A percentile compares a stretch with the other conserved stretches of the same genome.
These are phyloP conservation scores for Peribolospora kevripleyi DNA, from an alignment of 768 basidiomycete genomes.

Conservation along the genomic window DNA sequence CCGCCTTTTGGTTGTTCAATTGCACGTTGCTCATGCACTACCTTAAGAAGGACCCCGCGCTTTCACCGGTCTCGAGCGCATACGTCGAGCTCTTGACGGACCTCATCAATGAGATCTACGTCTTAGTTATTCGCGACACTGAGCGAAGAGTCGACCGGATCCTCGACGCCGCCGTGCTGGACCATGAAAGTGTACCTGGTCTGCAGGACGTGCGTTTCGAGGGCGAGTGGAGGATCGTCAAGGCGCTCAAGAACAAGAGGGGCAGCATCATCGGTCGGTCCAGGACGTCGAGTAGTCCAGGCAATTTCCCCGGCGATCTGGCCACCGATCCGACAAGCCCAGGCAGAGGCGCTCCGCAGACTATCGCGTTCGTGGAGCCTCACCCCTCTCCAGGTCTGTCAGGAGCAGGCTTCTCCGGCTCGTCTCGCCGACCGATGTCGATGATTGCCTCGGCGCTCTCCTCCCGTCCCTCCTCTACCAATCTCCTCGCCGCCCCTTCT, in stretches of 20 bases:
- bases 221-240: slow-evolving; percentile 53
- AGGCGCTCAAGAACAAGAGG: slow-evolving; percentile 20
- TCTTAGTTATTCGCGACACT: slow-evolving; percentile 79
- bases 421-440: slow-evolving; percentile 1
- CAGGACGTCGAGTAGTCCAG: too few relatives aligned
- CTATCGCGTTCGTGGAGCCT: neutral
- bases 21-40: slow-evolving; percentile 72
- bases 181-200: slow-evolving; percentile 46
- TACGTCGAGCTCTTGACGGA: slow-evolving; percentile 57
- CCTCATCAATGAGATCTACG: slow-evolving; percentile 81
- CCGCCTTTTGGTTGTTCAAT: slow-evolving; percentile 91
- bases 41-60: slow-evolving; percentile 23
- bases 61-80: slow-evolving; percentile 7
- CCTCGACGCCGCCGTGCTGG: slow-evolving; percentile 57
- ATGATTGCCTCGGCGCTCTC: neutral
- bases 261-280: slow-evolving; percentile 9
- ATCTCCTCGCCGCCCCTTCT: slow-evolving; percentile 9
- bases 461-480: neutral
- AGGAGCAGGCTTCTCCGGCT: neutral
- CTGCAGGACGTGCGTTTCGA: slow-evolving; percentile 74
- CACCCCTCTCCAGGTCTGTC: neutral
- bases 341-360: too few relatives aligned
- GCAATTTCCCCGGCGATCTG: too few relatives aligned
- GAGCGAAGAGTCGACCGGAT: slow-evolving; percentile 71
- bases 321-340: too few relatives aligned